Percentiles rank a stretch among this genome's conserved stretches.
These are phyloP conservation scores for Pneumocystis murina DNA, from an alignment of 1,139 yeast genomes.

Conservation along the genomic window DNA sequence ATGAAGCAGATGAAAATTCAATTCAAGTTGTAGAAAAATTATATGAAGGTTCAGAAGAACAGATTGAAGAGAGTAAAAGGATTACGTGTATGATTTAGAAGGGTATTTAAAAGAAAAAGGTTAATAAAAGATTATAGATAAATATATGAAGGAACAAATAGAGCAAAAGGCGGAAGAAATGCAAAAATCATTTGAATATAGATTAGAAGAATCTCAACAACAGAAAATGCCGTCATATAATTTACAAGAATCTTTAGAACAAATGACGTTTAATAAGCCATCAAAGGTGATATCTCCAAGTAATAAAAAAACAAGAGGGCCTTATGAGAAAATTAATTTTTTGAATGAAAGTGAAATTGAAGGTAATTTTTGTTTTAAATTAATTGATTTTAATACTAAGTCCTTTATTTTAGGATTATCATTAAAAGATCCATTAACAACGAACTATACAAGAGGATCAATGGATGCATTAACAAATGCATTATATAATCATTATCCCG, in stretches of 20 bases:
- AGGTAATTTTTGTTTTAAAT: neutral
- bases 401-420: neutral
- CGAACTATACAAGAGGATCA: neutral
- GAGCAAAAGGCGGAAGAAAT: neutral
- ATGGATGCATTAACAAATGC: neutral
- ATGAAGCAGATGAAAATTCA: conserved; percentile 24
- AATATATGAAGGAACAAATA: neutral
- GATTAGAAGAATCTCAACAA: no score
- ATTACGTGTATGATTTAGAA: neutral
- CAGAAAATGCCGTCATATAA: neutral
- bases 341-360: conserved; percentile 1
- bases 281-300: neutral
- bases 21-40: neutral
- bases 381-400: no score
- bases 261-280: neutral
- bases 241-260: neutral
- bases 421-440: neutral
- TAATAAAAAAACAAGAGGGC: neutral
- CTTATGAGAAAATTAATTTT: neutral
- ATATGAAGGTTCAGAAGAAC: neutral
- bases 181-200: no score
- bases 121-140: neutral
- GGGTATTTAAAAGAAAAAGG: no score
- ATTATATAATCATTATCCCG: neutral
- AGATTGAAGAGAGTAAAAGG: neutral